phyloP scores from a whole-genome alignment of 306 rosid species.

The Adenanthera pavonina region DNA sequence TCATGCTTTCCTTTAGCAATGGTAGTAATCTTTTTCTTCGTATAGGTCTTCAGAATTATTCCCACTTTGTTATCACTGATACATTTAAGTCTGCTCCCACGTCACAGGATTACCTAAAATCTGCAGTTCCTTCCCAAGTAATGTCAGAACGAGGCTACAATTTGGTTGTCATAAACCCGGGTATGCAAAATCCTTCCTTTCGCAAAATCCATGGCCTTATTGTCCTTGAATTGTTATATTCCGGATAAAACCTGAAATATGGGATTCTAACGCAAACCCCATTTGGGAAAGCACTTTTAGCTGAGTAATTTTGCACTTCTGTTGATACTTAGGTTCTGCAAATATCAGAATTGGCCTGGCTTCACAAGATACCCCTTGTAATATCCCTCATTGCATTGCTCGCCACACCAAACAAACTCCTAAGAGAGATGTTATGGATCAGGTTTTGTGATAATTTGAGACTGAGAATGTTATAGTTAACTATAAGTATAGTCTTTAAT shows the following conservation, averaged over 20 bases:
- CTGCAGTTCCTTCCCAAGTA: conserved; percentile 91
- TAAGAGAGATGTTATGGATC: conserved; percentile 76
- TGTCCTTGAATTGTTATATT: conserved; percentile 4
- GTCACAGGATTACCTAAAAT: conserved; percentile 86
- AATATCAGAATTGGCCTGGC: conserved; percentile 88
- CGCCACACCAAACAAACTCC: conserved; percentile 71
- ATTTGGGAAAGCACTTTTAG: neutral
- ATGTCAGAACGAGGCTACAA: conserved; percentile 90
- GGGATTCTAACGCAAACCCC: conserved; percentile 4
- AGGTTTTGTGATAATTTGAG: conserved; percentile 59
- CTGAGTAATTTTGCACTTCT: conserved; percentile 34
- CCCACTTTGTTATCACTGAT: conserved; percentile 27
- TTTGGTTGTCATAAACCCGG: conserved; percentile 89
- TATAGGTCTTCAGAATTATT: neutral
- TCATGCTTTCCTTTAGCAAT: conserved; percentile 6
- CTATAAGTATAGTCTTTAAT: neutral
- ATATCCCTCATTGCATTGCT: conserved; percentile 90
- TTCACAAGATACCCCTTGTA: conserved; percentile 80
- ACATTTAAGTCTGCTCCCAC: conserved; percentile 11
- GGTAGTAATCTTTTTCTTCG: conserved; percentile 35
- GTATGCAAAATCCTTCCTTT: conserved; percentile 47
- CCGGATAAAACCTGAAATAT: conserved; percentile 10
- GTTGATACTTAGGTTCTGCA: conserved; percentile 69
- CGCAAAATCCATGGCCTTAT: conserved; percentile 13
- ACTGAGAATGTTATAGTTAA: neutral